Conservation (phyloP, 1,284 basidiomycete genomes). For the Ceratobasidium sp. region DNA sequence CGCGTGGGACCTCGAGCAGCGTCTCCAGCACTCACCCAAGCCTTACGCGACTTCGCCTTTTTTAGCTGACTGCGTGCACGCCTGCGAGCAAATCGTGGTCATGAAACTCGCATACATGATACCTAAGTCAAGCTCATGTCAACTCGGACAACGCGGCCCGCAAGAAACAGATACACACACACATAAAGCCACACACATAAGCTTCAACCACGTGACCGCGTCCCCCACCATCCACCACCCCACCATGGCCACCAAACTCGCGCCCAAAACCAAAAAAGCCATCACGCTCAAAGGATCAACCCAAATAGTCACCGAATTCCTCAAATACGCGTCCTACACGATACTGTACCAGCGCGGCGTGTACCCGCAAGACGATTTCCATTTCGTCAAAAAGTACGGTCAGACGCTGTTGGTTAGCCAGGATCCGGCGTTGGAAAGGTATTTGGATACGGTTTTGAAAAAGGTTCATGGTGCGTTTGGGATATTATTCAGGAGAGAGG, state of each 20-base stretch:
- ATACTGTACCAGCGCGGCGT: constrained; percentile 98
- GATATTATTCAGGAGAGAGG: neutral
- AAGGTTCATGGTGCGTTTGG: constrained; percentile 86
- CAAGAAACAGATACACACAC: too few relatives aligned
- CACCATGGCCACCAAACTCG: constrained; percentile 44
- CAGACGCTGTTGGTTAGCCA: constrained; percentile 95
- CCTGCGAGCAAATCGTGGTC: too few relatives aligned
- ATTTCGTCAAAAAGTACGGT: constrained; percentile 99
- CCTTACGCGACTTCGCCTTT: too few relatives aligned
- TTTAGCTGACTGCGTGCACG: too few relatives aligned
- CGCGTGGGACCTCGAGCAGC: too few relatives aligned
- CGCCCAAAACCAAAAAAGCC: constrained; percentile 59
- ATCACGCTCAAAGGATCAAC: constrained; percentile 97
- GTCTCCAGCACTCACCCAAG: too few relatives aligned
- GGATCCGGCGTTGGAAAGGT: constrained; percentile 91
- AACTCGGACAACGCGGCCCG: neutral
- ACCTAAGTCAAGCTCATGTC: too few relatives aligned
- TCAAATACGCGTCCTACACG: constrained; percentile 78
- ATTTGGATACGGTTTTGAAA: constrained; percentile 89
- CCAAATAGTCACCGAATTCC: constrained; percentile 97
- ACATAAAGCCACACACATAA: too few relatives aligned
- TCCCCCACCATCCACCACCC: neutral
- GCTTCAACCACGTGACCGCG: constrained; percentile 23
- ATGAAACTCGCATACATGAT: too few relatives aligned
- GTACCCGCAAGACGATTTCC: constrained; percentile 98